A percentile compares a stretch with the other conserved stretches of the same genome.
Conservation (phyloP, 495 filamentous ascomycete genomes). For the Aspergillus bridgeri region DNA sequence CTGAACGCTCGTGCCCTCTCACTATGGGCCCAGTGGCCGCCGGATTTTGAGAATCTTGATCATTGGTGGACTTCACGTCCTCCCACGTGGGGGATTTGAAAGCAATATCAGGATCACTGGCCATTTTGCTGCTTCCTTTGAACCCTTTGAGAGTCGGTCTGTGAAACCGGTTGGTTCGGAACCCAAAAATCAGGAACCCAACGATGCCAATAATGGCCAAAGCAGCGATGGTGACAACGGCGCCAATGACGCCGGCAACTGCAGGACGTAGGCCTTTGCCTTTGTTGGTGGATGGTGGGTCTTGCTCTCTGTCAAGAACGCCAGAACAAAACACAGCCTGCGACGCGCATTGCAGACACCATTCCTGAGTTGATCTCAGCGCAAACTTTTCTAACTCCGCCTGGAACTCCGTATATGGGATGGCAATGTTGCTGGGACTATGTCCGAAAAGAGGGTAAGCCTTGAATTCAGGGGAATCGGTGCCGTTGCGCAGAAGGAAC, state of each 20-base stretch:
- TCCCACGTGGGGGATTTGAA: slow-evolving; percentile 31
- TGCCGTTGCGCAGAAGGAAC: slow-evolving; percentile 75
- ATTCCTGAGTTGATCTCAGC: slow-evolving; percentile 54
- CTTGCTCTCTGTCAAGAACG: slow-evolving; percentile 14
- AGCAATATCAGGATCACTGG: slow-evolving; percentile 47
- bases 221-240: slow-evolving; percentile 39
- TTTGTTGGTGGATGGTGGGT: slow-evolving; percentile 1
- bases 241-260: slow-evolving; percentile 56
- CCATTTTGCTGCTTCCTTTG: slow-evolving; percentile 48
- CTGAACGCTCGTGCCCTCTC: slow-evolving; percentile 44
- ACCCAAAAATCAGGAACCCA: slow-evolving; percentile 41
- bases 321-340: slow-evolving; percentile 56
- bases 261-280: slow-evolving; percentile 27
- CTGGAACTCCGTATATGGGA: slow-evolving; percentile 64
- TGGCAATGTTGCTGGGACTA: slow-evolving; percentile 41
- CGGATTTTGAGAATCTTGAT: slow-evolving; percentile 13
- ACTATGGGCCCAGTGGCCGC: slow-evolving; percentile 20
- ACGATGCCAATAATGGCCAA: slow-evolving; percentile 22
- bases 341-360: slow-evolving; percentile 70
- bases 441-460: slow-evolving; percentile 67
- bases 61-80: slow-evolving; percentile 17
- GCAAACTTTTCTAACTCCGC: slow-evolving; percentile 57
- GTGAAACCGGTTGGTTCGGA: slow-evolving; percentile 27
- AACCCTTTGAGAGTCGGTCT: slow-evolving; percentile 40
- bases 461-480: slow-evolving; percentile 47